A percentile compares a stretch with the other conserved stretches of the same genome.
Conservation (phyloP, 2,329 filamentous ascomycete genomes). For the Botrytis byssoidea region DNA sequence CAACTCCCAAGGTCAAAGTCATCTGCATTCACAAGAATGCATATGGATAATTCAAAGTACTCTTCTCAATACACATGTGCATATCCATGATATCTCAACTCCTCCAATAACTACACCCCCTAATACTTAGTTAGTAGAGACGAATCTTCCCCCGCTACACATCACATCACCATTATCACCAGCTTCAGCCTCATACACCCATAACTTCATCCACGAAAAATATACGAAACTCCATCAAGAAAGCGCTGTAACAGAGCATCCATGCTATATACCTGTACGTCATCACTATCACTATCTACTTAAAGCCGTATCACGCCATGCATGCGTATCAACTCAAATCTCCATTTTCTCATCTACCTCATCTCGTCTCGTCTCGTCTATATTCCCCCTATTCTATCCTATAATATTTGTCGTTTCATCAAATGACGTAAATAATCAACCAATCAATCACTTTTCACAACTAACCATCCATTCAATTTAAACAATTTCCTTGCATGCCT, state of each 20-base stretch:
- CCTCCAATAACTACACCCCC: too few relatives aligned
- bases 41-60: not conserved
- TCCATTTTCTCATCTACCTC: not conserved
- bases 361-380: not conserved
- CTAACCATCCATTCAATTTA: not conserved
- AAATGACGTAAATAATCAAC: accelerated
- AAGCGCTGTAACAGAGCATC: too few relatives aligned
- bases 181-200: too few relatives aligned
- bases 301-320: too few relatives aligned
- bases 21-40: too few relatives aligned
- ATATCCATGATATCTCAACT: not conserved
- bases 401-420: not conserved
- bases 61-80: not conserved
- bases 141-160: too few relatives aligned
- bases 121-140: too few relatives aligned
- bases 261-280: too few relatives aligned
- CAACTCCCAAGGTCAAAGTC: not conserved
- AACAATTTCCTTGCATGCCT: not conserved
- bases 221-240: too few relatives aligned
- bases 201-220: too few relatives aligned
- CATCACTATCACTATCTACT: too few relatives aligned
- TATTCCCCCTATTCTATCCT: not conserved
- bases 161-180: too few relatives aligned
- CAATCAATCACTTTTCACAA: not conserved
- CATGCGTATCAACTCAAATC: not conserved